Evolutionary conservation across 2,329 filamentous ascomycete genomes (phyloP).

Genomic region (Colletotrichum musicola): DNA sequence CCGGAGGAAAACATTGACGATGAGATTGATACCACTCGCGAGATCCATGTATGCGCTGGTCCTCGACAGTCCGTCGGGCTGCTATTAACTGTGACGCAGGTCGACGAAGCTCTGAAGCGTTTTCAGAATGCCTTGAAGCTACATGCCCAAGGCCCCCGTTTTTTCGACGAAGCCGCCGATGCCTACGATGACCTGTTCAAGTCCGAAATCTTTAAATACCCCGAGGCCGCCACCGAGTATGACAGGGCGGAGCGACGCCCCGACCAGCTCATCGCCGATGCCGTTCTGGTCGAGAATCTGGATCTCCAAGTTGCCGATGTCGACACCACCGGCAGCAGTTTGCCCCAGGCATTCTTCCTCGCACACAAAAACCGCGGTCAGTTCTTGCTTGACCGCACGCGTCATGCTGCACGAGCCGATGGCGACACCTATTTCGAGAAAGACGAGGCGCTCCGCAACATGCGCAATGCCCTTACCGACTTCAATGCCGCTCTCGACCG

Average conservation of each 20-base stretch:
- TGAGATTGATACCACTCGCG: constrained; percentile 93
- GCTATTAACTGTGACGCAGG: constrained; percentile 57
- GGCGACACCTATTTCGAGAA: constrained; percentile 51
- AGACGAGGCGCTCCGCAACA: constrained; percentile 52
- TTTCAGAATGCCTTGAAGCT: constrained; percentile 93
- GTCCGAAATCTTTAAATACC: constrained; percentile 94
- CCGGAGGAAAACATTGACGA: constrained; percentile 91
- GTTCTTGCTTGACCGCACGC: constrained; percentile 84
- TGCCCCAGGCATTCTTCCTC: constrained; percentile 91
- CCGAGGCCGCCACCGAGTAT: constrained; percentile 88
- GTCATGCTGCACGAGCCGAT: constrained; percentile 58
- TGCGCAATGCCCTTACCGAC: constrained; percentile 64
- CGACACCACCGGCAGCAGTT: constrained; percentile 81
- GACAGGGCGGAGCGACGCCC: constrained; percentile 74
- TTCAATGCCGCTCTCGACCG: constrained; percentile 72
- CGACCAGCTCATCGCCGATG: constrained; percentile 62
- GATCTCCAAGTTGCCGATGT: constrained; percentile 71
- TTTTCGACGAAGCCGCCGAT: constrained; percentile 79
- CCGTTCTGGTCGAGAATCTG: constrained; percentile 62
- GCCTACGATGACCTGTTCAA: constrained; percentile 89
- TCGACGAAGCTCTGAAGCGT: constrained; percentile 95
- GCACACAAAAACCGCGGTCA: constrained; percentile 97
- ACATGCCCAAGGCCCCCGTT: constrained; percentile 85
- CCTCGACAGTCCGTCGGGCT: background rate
- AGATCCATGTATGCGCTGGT: constrained; percentile 78